A percentile compares a stretch with the other conserved stretches of the same genome.
Evolutionary conservation across 2,329 filamentous ascomycete species (phyloP).

Genomic region (Byssothecium circinans): DNA sequence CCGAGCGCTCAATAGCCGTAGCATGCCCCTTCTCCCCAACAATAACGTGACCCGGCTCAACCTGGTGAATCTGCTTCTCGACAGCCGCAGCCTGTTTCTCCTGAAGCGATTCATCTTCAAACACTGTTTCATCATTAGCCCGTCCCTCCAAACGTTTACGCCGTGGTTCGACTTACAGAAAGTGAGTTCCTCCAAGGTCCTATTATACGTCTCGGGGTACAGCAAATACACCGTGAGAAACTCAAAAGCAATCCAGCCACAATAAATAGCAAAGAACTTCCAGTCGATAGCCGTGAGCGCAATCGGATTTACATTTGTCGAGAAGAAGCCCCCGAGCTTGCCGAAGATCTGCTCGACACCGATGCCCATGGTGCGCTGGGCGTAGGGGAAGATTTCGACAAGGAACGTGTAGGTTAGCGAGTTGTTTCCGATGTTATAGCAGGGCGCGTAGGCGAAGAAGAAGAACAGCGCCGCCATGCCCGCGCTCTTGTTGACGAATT

Average conservation of each 20-base stretch:
- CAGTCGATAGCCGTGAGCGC: constrained; percentile 59
- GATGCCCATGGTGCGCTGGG: constrained; percentile 60
- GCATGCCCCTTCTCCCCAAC: constrained; percentile 5
- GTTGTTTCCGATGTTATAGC: constrained; percentile 68
- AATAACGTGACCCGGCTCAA: not conserved
- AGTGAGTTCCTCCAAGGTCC: constrained; percentile 62
- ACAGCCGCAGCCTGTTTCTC: constrained; percentile 37
- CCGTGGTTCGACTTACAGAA: constrained; percentile 27
- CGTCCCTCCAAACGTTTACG: not conserved
- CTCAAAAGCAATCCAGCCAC: constrained; percentile 58
- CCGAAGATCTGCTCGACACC: constrained; percentile 61
- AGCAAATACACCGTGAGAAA: constrained; percentile 60
- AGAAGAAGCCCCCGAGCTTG: constrained; percentile 50
- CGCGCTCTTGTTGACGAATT: constrained; percentile 38
- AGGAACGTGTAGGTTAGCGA: constrained; percentile 66
- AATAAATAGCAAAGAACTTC: constrained; percentile 59
- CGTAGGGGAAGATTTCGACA: constrained; percentile 62
- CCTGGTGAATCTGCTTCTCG: constrained; percentile 38
- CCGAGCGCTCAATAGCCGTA: constrained; percentile 2
- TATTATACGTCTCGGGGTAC: constrained; percentile 63
- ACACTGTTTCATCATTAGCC: constrained; percentile 24
- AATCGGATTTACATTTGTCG: constrained; percentile 59
- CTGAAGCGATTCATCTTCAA: constrained; percentile 39
- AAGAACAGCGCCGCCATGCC: constrained; percentile 56
- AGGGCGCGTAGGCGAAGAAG: constrained; percentile 61